Base-by-base conservation (phyloP, 768 basidiomycete genomes). In the Tulasnella sp. region DNA sequence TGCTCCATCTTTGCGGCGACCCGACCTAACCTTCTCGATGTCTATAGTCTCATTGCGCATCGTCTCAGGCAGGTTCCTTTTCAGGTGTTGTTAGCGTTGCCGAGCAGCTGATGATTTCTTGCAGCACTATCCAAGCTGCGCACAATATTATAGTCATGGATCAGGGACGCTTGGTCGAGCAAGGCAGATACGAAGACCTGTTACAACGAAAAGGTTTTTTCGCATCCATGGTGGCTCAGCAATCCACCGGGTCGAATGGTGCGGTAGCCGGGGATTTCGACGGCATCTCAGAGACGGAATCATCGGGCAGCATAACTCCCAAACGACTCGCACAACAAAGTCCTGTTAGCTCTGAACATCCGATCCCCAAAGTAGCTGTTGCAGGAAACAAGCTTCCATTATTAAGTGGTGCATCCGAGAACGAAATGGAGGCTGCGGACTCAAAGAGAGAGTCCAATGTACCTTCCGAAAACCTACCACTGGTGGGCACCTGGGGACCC, bases 151-250 rank as follows among this genome's bases (percentile, higher is more conserved):
- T 83, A 24, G 85, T 85, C 54, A 84, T 85, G 83, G 60, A 78
- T 3, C 28, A 75, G 4, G 85, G 85, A 16, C 80, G 75, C 18
- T 58, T 83, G 1, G 77, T 83, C 16, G 82, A 83, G 72, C 78
- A 82, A 31, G 85, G 85, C 5, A 83, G 82, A 0, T 85, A 85
- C 78, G 83, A 84, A 46, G 81, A 83, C 75, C 82, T 86, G 3
- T 54, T 84, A 28, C 79, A 80, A 18, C 80, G 78, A 5, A 50
- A 79, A 28, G 78, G 54, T 1, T 78, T 75, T 1, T 83, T 81
- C 72, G 46, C 44, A 31, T 40, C 46, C 50, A 40, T 77, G 48
- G 76, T 77, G 42, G 54, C 44, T 3, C 44, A 77, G 3, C 76
- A 77, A 60, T 60, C 50, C 5, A 44, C 76, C 4, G 76, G 44